Percentiles rank a stretch among this genome's conserved stretches.
These are phyloP conservation scores for Yamadazyma atlantica DNA, from an alignment of 1,139 yeast genomes.

Conservation along the genomic window DNA sequence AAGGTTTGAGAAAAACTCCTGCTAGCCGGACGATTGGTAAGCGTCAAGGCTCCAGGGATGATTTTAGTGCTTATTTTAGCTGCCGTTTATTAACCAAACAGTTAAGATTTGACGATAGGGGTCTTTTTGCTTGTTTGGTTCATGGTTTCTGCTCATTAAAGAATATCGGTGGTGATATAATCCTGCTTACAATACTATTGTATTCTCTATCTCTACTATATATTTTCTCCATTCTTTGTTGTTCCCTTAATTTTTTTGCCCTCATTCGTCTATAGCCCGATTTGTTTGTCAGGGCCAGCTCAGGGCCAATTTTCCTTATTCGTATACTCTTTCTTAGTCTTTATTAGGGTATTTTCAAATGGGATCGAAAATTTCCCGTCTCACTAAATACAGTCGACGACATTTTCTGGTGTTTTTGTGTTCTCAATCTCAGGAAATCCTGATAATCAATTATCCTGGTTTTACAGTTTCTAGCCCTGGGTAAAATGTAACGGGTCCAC, in stretches of 20 bases:
- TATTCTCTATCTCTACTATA: background rate
- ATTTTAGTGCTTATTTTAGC: too few relatives aligned
- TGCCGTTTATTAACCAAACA: too few relatives aligned
- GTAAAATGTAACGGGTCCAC: too few relatives aligned
- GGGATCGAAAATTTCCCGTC: background rate
- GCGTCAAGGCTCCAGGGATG: too few relatives aligned
- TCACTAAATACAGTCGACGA: background rate
- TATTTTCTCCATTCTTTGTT: background rate
- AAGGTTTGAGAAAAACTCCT: too few relatives aligned
- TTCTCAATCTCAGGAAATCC: background rate
- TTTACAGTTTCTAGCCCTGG: too few relatives aligned
- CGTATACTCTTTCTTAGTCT: background rate
- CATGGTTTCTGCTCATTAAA: background rate
- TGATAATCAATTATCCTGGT: too few relatives aligned
- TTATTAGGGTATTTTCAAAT: background rate
- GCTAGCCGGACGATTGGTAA: too few relatives aligned
- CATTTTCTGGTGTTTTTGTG: background rate
- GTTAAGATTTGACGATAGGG: too few relatives aligned
- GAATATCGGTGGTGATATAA: background rate
- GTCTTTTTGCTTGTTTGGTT: background rate
- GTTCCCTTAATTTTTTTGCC: background rate
- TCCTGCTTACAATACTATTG: background rate
- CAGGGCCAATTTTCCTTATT: background rate
- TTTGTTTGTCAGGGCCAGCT: background rate
- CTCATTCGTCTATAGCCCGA: too few relatives aligned